Evolutionary conservation across 2,329 filamentous ascomycete genomes (phyloP), one percentile per base, ranked within the genome.

Genomic region (Parastagonospora avenae): DNA sequence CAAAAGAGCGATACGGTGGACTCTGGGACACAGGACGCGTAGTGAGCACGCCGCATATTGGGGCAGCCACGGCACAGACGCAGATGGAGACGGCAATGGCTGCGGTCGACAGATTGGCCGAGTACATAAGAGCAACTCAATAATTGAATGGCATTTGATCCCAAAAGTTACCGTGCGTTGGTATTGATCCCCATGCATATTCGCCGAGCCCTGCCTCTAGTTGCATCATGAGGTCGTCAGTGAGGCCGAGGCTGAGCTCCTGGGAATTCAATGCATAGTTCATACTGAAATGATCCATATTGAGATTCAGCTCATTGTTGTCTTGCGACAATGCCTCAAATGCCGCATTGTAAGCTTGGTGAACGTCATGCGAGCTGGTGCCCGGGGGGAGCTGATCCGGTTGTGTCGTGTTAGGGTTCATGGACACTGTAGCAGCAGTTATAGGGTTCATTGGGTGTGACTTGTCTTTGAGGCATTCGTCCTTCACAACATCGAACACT

Each of bases 21-120:
- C 71, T 77, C 8, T 70, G 66, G 12, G 64, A 69, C 32, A 72
- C 74, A 19, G 76, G 79, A 2, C 79, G 80, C 48, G 59, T 84
- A 45, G 71, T 81, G 1, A 65, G 79, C 16, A 80, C 74, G 30
- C 79, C 80, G n/a, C 80, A 83, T 67, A 53, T 81, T 38, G 79
- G 79, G 7, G 78, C 77, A 1, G 73, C 78, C 0, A 81, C 79
- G 2, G 59, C 57, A 4, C 63, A 72, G 46, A 74, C 68, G 4
- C 76, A 76, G 52, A 64, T 67, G 36, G 62, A 63, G 11, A 74
- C 70, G 38, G 74, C 72, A 0, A 67, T 66, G 48, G 67, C 66
- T 16, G 75, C 73, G 8, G 66, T 76, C 2, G 68, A 76, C 52
- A 45, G 43, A 29, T 45, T 62, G 33, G 27, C 32, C 8, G 54